phyloP scores from a whole-genome alignment of 1,284 basidiomycete species.

The Moesziomyces globuligerus region DNA sequence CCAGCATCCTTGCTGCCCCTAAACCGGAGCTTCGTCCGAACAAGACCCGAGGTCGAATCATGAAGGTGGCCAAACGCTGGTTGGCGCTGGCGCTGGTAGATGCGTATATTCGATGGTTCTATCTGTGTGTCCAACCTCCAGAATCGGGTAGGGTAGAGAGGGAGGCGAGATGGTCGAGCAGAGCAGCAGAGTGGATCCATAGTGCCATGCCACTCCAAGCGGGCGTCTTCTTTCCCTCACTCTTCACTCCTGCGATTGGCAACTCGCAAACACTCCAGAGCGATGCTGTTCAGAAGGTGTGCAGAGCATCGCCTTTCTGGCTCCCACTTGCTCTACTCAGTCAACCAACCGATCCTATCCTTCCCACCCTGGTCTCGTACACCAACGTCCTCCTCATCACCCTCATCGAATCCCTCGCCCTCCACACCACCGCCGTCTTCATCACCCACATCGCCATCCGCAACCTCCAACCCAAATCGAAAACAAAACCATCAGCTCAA shows the following conservation, averaged over 20 bases:
- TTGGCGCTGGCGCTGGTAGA: slow-evolving; percentile 37
- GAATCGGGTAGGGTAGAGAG: slow-evolving; percentile 69
- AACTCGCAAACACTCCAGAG: neutral
- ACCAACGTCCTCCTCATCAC: slow-evolving; percentile 26
- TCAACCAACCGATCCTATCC: slow-evolving; percentile 1
- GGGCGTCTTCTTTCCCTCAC: slow-evolving; percentile 28
- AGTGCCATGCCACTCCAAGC: slow-evolving; percentile 15
- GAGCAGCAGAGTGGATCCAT: neutral
- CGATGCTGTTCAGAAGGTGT: too few relatives aligned
- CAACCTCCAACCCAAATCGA: neutral
- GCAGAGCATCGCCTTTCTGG: slow-evolving; percentile 9
- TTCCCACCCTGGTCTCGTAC: slow-evolving; percentile 29
- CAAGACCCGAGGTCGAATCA: neutral
- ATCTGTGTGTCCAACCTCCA: slow-evolving; percentile 70
- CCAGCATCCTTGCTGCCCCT: slow-evolving; percentile 10
- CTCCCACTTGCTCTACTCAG: too few relatives aligned
- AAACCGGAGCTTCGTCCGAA: too few relatives aligned
- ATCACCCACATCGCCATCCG: slow-evolving; percentile 3
- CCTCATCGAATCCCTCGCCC: slow-evolving; percentile 12
- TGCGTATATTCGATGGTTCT: slow-evolving; percentile 50
- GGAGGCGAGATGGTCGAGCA: neutral
- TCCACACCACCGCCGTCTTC: slow-evolving; percentile 11
- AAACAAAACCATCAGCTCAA: neutral
- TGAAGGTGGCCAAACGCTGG: slow-evolving; percentile 10
- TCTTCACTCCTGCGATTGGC: slow-evolving; percentile 4